phyloP scores from a whole-genome alignment of 352 stramenopile species.

The Pythium volutum region DNA sequence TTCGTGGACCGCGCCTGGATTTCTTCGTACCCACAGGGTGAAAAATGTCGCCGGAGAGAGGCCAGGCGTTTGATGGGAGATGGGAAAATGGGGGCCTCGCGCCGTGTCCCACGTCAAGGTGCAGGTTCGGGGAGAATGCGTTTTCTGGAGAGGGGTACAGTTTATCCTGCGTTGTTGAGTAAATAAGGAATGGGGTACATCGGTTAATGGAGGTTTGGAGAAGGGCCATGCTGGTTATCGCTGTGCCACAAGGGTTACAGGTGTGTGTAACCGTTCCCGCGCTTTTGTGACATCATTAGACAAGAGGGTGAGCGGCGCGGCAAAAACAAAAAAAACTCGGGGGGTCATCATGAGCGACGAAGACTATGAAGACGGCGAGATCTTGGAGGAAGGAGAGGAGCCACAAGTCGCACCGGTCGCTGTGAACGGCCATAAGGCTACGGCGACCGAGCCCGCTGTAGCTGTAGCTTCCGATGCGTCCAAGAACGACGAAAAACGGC shows the following conservation, averaged over 20 bases:
- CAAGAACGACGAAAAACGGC: not conserved
- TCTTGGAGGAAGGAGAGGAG: slow-evolving; percentile 66
- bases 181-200: not conserved
- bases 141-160: not conserved
- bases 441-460: not conserved
- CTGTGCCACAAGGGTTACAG: too few relatives aligned
- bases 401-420: slow-evolving; percentile 9
- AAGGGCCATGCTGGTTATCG: not conserved
- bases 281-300: not conserved
- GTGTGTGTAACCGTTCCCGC: not conserved
- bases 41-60: too few relatives aligned
- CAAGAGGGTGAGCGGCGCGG: not conserved
- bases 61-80: not conserved
- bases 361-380: slow-evolving; percentile 73
- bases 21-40: too few relatives aligned
- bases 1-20: too few relatives aligned
- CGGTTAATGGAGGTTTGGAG: not conserved
- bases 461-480: not conserved
- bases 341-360: slow-evolving; percentile 23
- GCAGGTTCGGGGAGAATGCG: not conserved
- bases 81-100: not conserved
- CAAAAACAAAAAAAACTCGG: not conserved
- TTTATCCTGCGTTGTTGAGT: not conserved
- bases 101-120: not conserved
- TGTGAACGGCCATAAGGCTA: not conserved